These are phyloP conservation scores for Aphanomyces cochlioides DNA, from an alignment of 352 stramenopile species.

Conservation along the genomic window DNA sequence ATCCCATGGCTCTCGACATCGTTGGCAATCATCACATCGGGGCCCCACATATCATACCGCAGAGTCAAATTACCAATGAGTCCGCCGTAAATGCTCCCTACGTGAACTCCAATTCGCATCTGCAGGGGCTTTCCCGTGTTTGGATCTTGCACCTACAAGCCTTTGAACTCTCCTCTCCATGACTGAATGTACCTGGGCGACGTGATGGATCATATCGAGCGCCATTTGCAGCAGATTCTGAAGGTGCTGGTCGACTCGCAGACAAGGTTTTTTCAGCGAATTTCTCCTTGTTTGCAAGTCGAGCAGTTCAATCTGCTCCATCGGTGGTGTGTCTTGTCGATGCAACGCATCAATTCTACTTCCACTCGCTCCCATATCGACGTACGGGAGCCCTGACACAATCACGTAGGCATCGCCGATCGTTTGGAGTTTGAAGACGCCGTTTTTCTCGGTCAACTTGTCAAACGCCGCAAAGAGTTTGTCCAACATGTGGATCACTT, in stretches of 20 bases:
- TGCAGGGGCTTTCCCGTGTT: conserved; percentile 77
- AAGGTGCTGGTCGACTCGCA: conserved; percentile 78
- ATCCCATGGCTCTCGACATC: conserved; percentile 81
- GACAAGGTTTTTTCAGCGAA: conserved; percentile 78
- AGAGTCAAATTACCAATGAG: conserved; percentile 82
- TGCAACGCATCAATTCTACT: not conserved
- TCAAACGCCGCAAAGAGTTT: conserved; percentile 89
- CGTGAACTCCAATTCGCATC: conserved; percentile 87
- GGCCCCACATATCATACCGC: conserved; percentile 86
- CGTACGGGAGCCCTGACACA: conserved; percentile 77
- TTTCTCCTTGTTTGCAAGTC: conserved; percentile 39
- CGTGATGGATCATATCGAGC: conserved; percentile 83
- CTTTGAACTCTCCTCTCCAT: too few species aligned
- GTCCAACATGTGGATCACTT: conserved; percentile 89
- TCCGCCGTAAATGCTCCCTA: conserved; percentile 82
- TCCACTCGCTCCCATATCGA: conserved; percentile 36
- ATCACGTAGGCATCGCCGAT: conserved; percentile 93
- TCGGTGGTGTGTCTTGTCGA: conserved; percentile 3
- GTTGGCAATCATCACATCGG: conserved; percentile 76
- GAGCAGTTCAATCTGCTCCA: not conserved
- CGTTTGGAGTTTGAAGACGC: conserved; percentile 92
- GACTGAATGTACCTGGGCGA: conserved; percentile 46
- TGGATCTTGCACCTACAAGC: conserved; percentile 50
- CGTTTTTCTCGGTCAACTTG: conserved; percentile 87
- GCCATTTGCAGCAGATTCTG: conserved; percentile 78